phyloP scores from a whole-genome alignment of 768 basidiomycete genomes.

The Boletus sensibilis region DNA sequence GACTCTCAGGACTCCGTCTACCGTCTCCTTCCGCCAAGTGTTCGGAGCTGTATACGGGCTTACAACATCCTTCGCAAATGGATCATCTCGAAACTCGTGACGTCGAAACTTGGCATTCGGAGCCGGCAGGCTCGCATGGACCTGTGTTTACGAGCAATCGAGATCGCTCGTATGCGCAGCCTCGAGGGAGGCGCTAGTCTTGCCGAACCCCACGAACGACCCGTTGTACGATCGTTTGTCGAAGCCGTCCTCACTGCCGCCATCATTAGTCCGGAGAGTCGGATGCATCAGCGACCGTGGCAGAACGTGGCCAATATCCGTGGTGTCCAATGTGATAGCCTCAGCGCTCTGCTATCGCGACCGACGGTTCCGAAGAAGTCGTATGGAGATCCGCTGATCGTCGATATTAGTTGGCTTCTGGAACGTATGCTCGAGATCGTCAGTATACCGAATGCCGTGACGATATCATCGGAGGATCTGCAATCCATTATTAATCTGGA shows the following conservation, averaged over 20 bases:
- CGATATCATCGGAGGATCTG: slow-evolving; percentile 51
- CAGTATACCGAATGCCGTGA: slow-evolving; percentile 67
- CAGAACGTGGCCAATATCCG: slow-evolving; percentile 64
- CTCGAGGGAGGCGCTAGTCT: slow-evolving; percentile 39
- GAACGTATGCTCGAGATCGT: slow-evolving; percentile 81
- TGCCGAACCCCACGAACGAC: slow-evolving; percentile 48
- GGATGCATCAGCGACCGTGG: slow-evolving; percentile 79
- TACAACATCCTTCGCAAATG: slow-evolving; percentile 78
- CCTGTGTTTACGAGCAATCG: slow-evolving; percentile 65
- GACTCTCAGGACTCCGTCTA: slow-evolving; percentile 72
- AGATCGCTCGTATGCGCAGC: slow-evolving; percentile 66
- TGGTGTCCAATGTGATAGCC: slow-evolving; percentile 59
- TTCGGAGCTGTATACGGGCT: slow-evolving; percentile 75
- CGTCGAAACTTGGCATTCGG: slow-evolving; percentile 60
- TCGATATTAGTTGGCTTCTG: slow-evolving; percentile 81
- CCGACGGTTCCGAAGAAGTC: slow-evolving; percentile 45
- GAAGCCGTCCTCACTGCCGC: slow-evolving; percentile 78
- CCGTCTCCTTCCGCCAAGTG: slow-evolving; percentile 68
- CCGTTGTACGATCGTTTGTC: slow-evolving; percentile 75
- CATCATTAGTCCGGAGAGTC: slow-evolving; percentile 72
- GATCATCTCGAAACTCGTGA: slow-evolving; percentile 67
- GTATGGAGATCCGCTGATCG: slow-evolving; percentile 54
- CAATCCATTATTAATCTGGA: slow-evolving; percentile 74
- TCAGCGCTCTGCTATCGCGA: slow-evolving; percentile 53
- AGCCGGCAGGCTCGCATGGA: slow-evolving; percentile 73